Base-by-base conservation (phyloP, 306 rosid genomes). In the Herpetospermum pedunculosum region DNA sequence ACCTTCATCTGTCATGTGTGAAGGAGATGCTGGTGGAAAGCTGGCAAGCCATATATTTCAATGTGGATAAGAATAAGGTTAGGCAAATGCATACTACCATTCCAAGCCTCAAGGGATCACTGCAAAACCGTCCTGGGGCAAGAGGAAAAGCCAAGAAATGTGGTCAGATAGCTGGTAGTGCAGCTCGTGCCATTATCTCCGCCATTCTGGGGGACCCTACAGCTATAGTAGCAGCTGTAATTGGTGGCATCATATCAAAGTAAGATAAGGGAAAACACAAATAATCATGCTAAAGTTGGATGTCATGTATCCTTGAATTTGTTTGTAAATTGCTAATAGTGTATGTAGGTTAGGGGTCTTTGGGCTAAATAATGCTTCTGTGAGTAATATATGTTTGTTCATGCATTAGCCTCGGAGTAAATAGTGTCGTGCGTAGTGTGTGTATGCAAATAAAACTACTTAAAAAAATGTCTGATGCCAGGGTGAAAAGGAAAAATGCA, bases 181-280 rank as follows among this genome's bases (percentile, higher is more conserved):
- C 89, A 1, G 82, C 78, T 49, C 76, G 84, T 3, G 63, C 80
- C 32, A 79, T 86, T 11, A 72, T 86, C 77, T 83, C 87, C 0
- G 89, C 89, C 11, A 79, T 86, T 46, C 76, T 86, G 0, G 89
- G 89, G 49, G 87, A 86, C 76, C 87, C 89, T 29, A 79, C 85
- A 21, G 87, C 87, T 25, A 41, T 86, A 10, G 80, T 83, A 32
- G 85, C 82, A 3, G 82, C 85, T 9, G 89, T 78, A 2, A 32
- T 86, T 57, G 82, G 79, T 1, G 82, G 82, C 16, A 71, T 86
- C 73, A 77, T 86, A n/a, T 81, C 87, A 26, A 46, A 16, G 25
- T 70, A 47, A 69, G 5, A 69, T 26, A 26, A 35, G 47, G 28
- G 30, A 59, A 59, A 30, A 14, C 29, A 63, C 4, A 64, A 19